Conservation (phyloP, 805 yeast species). For the Monosporozyma servazzii region DNA sequence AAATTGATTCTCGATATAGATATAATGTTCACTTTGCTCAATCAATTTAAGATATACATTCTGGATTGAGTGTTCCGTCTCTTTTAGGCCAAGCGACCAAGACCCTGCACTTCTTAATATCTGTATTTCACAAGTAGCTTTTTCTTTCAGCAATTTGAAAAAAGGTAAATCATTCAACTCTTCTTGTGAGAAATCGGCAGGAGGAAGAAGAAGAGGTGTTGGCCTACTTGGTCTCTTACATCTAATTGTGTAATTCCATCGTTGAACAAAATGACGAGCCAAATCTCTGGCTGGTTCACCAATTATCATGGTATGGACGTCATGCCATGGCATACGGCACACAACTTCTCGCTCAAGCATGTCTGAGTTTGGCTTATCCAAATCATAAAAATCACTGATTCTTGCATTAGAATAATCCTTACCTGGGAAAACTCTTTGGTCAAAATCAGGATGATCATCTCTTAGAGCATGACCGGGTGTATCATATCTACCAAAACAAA, state of each 20-base stretch:
- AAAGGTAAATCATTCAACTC: constrained; percentile 52
- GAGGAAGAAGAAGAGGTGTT: constrained; percentile 88
- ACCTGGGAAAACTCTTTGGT: constrained; percentile 73
- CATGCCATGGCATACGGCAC: constrained; percentile 99
- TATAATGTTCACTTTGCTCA: constrained; percentile 85
- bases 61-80: constrained; percentile 83
- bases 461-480: constrained; percentile 88
- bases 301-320: constrained; percentile 88
- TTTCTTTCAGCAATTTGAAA: constrained; percentile 34
- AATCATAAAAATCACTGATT: constrained; percentile 70
- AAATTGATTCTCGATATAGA: constrained; percentile 93
- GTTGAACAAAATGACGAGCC: constrained; percentile 88
- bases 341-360: constrained; percentile 74
- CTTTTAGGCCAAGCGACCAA: constrained; percentile 88
- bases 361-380: constrained; percentile 81
- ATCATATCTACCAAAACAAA: constrained; percentile 93
- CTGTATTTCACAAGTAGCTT: constrained; percentile 89
- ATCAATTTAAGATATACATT: constrained; percentile 85
- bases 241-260: constrained; percentile 91
- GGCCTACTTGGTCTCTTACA: constrained; percentile 91
- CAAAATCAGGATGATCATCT: constrained; percentile 55
- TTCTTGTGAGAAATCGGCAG: constrained; percentile 70
- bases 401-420: constrained; percentile 96
- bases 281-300: constrained; percentile 93
- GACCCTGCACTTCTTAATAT: constrained; percentile 78